phyloP scores from a whole-genome alignment of 257 asterid genomes.

The Jacaranda copaia region DNA sequence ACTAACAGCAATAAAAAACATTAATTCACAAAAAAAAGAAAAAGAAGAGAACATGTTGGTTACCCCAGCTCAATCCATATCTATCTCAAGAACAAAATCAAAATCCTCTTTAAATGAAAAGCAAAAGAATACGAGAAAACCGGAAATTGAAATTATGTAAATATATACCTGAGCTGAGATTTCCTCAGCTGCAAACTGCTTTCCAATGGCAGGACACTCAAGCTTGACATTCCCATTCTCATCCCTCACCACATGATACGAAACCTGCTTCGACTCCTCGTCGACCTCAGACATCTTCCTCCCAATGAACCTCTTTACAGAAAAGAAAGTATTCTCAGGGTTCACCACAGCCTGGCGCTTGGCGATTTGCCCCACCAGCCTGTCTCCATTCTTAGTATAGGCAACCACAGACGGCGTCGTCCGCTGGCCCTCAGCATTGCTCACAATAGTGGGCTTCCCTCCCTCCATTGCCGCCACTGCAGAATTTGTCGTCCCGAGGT shows the following conservation, averaged over 20 bases:
- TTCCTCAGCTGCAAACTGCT: slow-evolving; percentile 91
- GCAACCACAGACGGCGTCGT: slow-evolving; percentile 96
- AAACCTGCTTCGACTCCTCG: slow-evolving; percentile 92
- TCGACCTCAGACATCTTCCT: slow-evolving; percentile 94
- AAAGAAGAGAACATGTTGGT: no score
- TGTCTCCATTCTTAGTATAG: slow-evolving; percentile 77
- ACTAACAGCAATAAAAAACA: no score
- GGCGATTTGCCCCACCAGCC: slow-evolving; percentile 92
- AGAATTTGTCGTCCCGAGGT: slow-evolving; percentile 86
- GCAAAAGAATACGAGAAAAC: no score
- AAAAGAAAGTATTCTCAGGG: slow-evolving; percentile 85
- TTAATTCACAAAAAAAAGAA: no score
- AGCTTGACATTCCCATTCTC: slow-evolving; percentile 93
- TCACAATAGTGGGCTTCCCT: slow-evolving; percentile 90
- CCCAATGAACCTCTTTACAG: slow-evolving; percentile 91
- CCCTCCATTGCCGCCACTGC: slow-evolving; percentile 98
- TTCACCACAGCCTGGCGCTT: slow-evolving; percentile 93
- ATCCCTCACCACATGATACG: slow-evolving; percentile 79
- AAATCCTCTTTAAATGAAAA: no score
- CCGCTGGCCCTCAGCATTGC: slow-evolving; percentile 88
- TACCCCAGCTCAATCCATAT: no score
- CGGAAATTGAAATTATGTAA: no score
- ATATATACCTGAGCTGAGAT: slow-evolving; percentile 83
- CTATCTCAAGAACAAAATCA: no score
- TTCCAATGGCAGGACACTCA: slow-evolving; percentile 90